A percentile compares a stretch with the other conserved stretches of the same genome.
phyloP scores from a whole-genome alignment of 108 stramenopile species.

The Nitzschia sp. region DNA sequence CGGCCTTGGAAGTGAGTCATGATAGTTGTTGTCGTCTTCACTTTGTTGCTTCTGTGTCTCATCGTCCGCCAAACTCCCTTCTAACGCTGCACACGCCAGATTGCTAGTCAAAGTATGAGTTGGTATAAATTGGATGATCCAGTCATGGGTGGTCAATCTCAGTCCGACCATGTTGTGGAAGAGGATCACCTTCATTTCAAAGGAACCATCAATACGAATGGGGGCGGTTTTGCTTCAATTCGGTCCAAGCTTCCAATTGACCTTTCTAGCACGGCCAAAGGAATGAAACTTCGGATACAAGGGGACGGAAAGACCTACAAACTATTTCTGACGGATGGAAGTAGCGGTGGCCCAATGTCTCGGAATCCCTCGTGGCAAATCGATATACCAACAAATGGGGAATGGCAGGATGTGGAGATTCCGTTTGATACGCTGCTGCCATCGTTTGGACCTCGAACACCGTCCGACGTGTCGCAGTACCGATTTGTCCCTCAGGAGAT shows the following conservation, averaged over 20 bases:
- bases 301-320: slow-evolving; percentile 84
- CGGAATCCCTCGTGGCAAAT: slow-evolving; percentile 63
- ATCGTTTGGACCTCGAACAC: slow-evolving; percentile 32
- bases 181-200: slow-evolving; percentile 50
- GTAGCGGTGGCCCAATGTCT: slow-evolving; percentile 48
- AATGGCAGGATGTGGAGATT: slow-evolving; percentile 44
- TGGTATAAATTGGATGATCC: slow-evolving; percentile 78
- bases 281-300: slow-evolving; percentile 35
- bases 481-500: slow-evolving; percentile 55
- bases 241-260: slow-evolving; percentile 43
- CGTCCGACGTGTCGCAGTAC: slow-evolving; percentile 34
- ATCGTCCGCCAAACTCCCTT: background rate
- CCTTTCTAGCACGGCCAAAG: slow-evolving; percentile 20
- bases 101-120: slow-evolving; percentile 18
- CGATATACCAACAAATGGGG: slow-evolving; percentile 47
- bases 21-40: background rate
- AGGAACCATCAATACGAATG: slow-evolving; percentile 73
- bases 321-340: slow-evolving; percentile 60
- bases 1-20: slow-evolving; percentile 41
- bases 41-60: background rate
- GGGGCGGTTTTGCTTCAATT: slow-evolving; percentile 75
- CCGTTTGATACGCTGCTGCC: slow-evolving; percentile 44
- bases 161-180: slow-evolving; percentile 37
- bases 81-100: background rate
- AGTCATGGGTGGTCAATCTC: slow-evolving; percentile 75